phyloP scores from a whole-genome alignment of 176 grass and related monocot genomes.

The Hordeum vulgare region MorexV3_pseudomolecules_assembly NC_058522.1:506072493-506072992 shows the following conservation, averaged over 20 bases:
- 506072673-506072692: neutral
- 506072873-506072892: neutral
- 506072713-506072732: too few relatives aligned
- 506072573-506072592: too few relatives aligned
- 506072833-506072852: neutral
- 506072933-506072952: conserved; percentile 82
- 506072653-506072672: neutral
- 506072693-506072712: neutral
- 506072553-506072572: too few relatives aligned
- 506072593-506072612: too few relatives aligned
- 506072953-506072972: conserved; percentile 83
- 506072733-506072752: too few relatives aligned
- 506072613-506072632: too few relatives aligned
- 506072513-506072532: too few relatives aligned
- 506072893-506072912: conserved; percentile 66
- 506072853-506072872: neutral
- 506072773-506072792: neutral
- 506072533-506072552: too few relatives aligned
- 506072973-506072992: conserved; percentile 89
- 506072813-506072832: neutral
- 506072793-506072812: neutral
- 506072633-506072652: too few relatives aligned
- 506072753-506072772: too few relatives aligned
- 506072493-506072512: too few relatives aligned
- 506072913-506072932: conserved; percentile 95